These are phyloP conservation scores for Forsythia suspensa DNA, from an alignment of 257 asterid genomes.

Conservation along the genomic window DNA sequence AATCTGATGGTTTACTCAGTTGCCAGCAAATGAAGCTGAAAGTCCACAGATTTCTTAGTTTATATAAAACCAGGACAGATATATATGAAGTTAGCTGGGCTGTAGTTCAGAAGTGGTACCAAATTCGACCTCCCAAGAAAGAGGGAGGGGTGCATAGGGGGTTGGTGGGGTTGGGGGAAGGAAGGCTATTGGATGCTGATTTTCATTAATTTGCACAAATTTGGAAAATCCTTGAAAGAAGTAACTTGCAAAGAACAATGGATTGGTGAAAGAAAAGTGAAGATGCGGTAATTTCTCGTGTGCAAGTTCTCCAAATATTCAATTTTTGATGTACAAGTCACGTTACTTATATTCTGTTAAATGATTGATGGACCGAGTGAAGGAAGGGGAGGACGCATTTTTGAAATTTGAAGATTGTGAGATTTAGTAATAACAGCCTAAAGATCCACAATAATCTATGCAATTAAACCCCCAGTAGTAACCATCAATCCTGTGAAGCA, in stretches of 20 bases:
- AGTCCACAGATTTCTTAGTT: background rate
- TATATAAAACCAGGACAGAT: background rate
- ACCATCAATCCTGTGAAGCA: background rate
- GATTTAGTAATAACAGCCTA: background rate
- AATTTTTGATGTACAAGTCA: background rate
- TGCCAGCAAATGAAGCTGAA: background rate
- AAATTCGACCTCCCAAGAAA: background rate
- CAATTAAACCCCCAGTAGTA: background rate
- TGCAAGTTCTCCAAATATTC: background rate
- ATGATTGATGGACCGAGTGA: background rate
- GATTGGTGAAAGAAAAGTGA: background rate
- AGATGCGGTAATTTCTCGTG: background rate
- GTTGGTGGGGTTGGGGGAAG: background rate
- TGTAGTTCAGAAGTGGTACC: background rate
- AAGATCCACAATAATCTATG: background rate
- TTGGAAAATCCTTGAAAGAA: background rate
- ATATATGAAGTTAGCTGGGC: background rate
- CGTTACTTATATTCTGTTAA: background rate
- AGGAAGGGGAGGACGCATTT: background rate
- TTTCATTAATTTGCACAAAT: background rate
- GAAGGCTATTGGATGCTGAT: background rate
- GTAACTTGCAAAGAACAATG: background rate
- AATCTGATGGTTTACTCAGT: background rate
- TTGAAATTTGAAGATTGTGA: background rate
- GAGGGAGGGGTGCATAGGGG: background rate